phyloP scores from a whole-genome alignment of 345 rosid genomes.

The Hibiscus syriacus region DNA sequence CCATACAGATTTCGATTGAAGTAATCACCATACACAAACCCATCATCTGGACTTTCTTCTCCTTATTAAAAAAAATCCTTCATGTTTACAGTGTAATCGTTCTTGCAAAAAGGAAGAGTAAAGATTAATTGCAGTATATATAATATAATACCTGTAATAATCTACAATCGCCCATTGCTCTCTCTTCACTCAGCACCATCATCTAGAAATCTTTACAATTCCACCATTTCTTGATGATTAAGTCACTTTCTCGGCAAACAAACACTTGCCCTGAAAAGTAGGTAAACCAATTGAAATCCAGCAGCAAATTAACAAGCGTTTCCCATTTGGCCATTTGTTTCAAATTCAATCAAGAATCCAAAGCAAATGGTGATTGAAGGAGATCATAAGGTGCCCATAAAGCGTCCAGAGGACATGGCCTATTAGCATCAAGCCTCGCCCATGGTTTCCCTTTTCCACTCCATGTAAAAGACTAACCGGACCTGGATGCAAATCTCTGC shows the following conservation, averaged over 20 bases:
- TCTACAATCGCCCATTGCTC: constrained; percentile 8
- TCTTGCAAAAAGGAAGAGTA: not conserved
- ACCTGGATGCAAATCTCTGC: constrained; percentile 15
- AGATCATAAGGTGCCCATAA: constrained; percentile 56
- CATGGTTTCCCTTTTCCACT: constrained; percentile 75
- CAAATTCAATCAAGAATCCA: not conserved
- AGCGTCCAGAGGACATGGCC: constrained; percentile 56
- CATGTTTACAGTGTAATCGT: not conserved
- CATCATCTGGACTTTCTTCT: no score
- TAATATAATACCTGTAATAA: constrained; percentile 14
- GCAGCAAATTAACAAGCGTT: not conserved
- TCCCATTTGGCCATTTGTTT: not conserved
- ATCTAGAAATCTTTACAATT: not conserved
- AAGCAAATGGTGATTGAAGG: constrained; percentile 9
- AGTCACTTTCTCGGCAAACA: not conserved
- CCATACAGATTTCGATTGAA: constrained; percentile 8
- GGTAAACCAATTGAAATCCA: not conserved
- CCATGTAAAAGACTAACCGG: constrained; percentile 24
- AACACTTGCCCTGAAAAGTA: not conserved
- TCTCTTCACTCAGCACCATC: not conserved
- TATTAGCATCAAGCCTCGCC: constrained; percentile 42
- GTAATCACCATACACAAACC: no score
- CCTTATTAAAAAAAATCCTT: no score
- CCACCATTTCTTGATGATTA: not conserved
- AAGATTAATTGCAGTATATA: not conserved